Evolutionary conservation across 2,329 filamentous ascomycete genomes (phyloP).

Genomic region (Fusarium decemcellulare): DNA sequence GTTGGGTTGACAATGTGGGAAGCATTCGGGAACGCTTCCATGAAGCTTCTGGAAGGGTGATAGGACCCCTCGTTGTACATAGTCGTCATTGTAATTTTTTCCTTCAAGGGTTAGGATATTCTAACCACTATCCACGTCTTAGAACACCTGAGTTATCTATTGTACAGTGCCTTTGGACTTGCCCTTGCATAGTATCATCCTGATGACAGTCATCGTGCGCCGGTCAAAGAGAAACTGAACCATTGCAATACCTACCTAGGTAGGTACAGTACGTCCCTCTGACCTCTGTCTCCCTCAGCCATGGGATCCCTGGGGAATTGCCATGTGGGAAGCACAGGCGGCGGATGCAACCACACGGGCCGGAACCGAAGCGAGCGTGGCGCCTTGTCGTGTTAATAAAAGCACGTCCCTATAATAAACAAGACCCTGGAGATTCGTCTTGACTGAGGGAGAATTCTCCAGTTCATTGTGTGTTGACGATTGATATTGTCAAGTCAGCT

Average conservation of each 20-base stretch:
- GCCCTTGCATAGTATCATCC: neutral
- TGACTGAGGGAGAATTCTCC: neutral
- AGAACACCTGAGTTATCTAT: neutral
- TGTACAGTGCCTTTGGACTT: neutral
- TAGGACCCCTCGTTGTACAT: slow-evolving; percentile 9
- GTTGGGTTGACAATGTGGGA: neutral
- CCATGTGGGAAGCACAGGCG: slow-evolving; percentile 45
- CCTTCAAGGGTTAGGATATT: too few relatives aligned
- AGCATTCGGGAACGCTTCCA: slow-evolving; percentile 6
- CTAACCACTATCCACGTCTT: too few relatives aligned
- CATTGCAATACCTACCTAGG: neutral
- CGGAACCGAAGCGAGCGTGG: slow-evolving; percentile 30
- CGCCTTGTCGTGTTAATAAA: slow-evolving; percentile 15
- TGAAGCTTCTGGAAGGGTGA: slow-evolving; percentile 20
- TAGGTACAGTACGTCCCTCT: too few relatives aligned
- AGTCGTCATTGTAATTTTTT: neutral
- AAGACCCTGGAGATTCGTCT: neutral
- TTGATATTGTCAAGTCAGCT: slow-evolving; percentile 1
- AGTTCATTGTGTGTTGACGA: too few relatives aligned
- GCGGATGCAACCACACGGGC: slow-evolving; percentile 25
- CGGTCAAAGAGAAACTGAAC: neutral
- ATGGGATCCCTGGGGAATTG: slow-evolving; percentile 32
- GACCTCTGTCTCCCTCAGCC: neutral
- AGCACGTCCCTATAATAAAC: slow-evolving; percentile 14
- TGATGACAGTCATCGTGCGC: neutral